Conservation (phyloP, 441 rosid species). For the Eruca vesicaria region DNA sequence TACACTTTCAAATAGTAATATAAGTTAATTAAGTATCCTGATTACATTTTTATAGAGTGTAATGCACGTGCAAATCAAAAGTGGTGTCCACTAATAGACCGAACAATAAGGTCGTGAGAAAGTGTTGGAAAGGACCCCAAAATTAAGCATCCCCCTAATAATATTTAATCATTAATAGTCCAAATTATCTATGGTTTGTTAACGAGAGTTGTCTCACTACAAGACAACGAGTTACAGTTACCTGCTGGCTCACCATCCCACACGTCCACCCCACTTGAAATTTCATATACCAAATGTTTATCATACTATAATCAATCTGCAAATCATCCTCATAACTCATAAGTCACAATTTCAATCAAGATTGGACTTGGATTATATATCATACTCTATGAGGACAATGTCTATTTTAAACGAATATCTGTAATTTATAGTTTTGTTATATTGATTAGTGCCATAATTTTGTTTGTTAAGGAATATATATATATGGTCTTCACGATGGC, state of each 20-base stretch:
- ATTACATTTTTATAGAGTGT: neutral
- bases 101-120: conserved; percentile 26
- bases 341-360: neutral
- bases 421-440: neutral
- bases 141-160: conserved; percentile 2
- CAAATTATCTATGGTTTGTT: neutral
- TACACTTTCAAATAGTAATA: conserved; percentile 15
- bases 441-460: neutral
- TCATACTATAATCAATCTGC: neutral
- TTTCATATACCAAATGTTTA: neutral
- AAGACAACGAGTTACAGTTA: conserved; percentile 31
- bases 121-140: conserved; percentile 26
- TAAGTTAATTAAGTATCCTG: neutral
- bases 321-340: neutral
- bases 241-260: conserved; percentile 28
- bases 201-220: conserved; percentile 27
- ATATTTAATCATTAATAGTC: neutral
- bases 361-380: neutral
- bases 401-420: neutral
- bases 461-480: neutral
- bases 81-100: conserved; percentile 9
- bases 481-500: neutral
- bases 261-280: conserved; percentile 20
- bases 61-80: conserved; percentile 28
- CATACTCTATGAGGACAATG: neutral